Evolutionary conservation across 192 early-diverging fungal genomes (phyloP).

Genomic region (Borealophlyctis nickersoniae): DNA sequence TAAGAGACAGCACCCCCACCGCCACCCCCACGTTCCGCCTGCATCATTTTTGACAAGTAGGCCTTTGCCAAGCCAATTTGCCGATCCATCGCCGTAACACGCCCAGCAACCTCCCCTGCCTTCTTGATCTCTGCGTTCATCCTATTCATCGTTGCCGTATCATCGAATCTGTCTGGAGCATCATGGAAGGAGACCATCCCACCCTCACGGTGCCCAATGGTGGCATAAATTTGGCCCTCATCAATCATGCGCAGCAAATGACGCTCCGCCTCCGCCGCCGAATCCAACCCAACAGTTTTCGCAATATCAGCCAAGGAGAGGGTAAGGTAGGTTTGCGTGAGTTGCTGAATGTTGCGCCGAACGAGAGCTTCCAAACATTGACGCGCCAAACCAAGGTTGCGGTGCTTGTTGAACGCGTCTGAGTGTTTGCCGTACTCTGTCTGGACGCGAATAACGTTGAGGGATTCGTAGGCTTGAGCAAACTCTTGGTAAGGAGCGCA

Average conservation of each 20-base stretch:
- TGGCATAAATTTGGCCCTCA: conserved; percentile 44
- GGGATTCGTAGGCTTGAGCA: conserved; percentile 54
- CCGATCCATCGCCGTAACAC: conserved; percentile 43
- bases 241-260: conserved; percentile 61
- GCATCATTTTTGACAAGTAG: conserved; percentile 38
- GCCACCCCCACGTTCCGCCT: conserved; percentile 6
- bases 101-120: conserved; percentile 26
- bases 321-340: conserved; percentile 76
- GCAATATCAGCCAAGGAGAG: conserved; percentile 71
- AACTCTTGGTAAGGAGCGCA: conserved; percentile 57
- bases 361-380: conserved; percentile 47
- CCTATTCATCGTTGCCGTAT: conserved; percentile 32
- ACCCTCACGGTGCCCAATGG: conserved; percentile 33
- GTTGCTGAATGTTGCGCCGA: conserved; percentile 61
- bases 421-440: conserved; percentile 40
- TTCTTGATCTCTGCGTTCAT: conserved; percentile 48
- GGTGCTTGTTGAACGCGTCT: conserved; percentile 43
- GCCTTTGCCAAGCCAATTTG: conserved; percentile 43
- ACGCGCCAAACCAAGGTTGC: conserved; percentile 62
- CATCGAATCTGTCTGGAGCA: conserved; percentile 45
- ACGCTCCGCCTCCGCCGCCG: conserved; percentile 46
- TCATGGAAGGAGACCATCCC: conserved; percentile 75
- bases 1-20: background rate
- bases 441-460: conserved; percentile 38
- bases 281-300: conserved; percentile 42